A percentile compares a stretch with the other conserved stretches of the same genome.
Evolutionary conservation across 805 yeast species (phyloP).

Genomic region (Metschnikowia koreensis): DNA sequence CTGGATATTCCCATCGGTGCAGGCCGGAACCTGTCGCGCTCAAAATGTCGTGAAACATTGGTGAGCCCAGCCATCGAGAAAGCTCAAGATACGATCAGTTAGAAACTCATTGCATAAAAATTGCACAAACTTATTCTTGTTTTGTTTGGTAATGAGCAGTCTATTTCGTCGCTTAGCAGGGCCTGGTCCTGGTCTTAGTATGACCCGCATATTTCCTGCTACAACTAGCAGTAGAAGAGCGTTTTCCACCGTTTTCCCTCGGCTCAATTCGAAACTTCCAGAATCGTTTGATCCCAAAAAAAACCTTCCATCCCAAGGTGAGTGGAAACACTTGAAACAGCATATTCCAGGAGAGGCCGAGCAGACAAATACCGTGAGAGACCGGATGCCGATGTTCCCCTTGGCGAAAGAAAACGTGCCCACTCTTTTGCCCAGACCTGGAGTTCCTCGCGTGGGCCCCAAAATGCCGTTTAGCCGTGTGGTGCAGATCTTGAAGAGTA

Average conservation of each 20-base stretch:
- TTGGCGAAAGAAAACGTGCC: slow-evolving; percentile 63
- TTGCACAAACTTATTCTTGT: too few species aligned
- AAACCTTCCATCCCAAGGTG: slow-evolving; percentile 33
- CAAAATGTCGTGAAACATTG: not conserved
- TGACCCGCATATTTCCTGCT: not conserved
- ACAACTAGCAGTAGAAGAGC: not conserved
- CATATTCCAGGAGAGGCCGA: slow-evolving; percentile 58
- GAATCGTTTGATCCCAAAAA: slow-evolving; percentile 30
- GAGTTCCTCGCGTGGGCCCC: slow-evolving; percentile 70
- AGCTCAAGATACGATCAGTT: not conserved
- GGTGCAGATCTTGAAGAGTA: slow-evolving; percentile 51
- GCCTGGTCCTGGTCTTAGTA: not conserved
- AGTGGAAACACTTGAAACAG: slow-evolving; percentile 42
- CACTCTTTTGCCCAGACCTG: slow-evolving; percentile 69
- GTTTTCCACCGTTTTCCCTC: not conserved
- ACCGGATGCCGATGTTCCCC: slow-evolving; percentile 66
- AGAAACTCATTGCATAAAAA: too few species aligned
- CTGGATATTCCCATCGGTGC: not conserved
- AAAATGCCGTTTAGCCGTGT: slow-evolving; percentile 58
- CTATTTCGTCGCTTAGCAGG: not conserved
- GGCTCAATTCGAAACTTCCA: slow-evolving; percentile 31
- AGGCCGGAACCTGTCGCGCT: not conserved
- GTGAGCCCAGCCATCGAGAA: not conserved
- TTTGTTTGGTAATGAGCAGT: too few species aligned
- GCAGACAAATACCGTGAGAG: slow-evolving; percentile 45